phyloP scores from a whole-genome alignment of 495 filamentous ascomycete species.

The Penicillium fimorum region DNA sequence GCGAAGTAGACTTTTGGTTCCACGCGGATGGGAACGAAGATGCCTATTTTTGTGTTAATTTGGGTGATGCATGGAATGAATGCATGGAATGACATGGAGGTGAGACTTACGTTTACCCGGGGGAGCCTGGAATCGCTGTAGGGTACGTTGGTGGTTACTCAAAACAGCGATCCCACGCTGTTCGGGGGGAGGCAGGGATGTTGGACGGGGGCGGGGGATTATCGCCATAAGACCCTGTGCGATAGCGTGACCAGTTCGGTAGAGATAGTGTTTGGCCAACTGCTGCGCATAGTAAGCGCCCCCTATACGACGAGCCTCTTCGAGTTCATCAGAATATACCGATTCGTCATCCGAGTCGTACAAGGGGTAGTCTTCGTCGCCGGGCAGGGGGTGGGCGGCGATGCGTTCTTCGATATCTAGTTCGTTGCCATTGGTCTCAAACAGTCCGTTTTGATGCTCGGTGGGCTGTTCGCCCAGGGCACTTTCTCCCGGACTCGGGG shows the following conservation, averaged over 20 bases:
- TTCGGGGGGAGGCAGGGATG: slow-evolving; percentile 54
- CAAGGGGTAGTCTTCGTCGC: slow-evolving; percentile 70
- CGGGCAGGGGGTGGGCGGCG: slow-evolving; percentile 55
- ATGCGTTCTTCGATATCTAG: slow-evolving; percentile 78
- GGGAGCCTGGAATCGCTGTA: slow-evolving; percentile 75
- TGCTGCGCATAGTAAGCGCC: slow-evolving; percentile 67
- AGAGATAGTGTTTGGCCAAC: slow-evolving; percentile 48
- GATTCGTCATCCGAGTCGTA: slow-evolving; percentile 92
- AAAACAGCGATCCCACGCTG: slow-evolving; percentile 48
- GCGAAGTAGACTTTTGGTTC: slow-evolving; percentile 98
- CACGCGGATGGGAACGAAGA: slow-evolving; percentile 91
- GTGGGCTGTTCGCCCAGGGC: slow-evolving; percentile 12
- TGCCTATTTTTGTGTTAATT: slow-evolving; percentile 47
- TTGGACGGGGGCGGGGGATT: slow-evolving; percentile 59
- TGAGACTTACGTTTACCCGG: slow-evolving; percentile 70
- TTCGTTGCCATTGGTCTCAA: slow-evolving; percentile 47
- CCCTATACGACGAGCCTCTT: slow-evolving; percentile 69
- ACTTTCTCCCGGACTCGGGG: slow-evolving; percentile 11
- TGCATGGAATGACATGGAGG: slow-evolving; percentile 1
- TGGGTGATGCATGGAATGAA: neutral
- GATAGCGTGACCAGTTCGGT: slow-evolving; percentile 39
- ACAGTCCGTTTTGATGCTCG: slow-evolving; percentile 32
- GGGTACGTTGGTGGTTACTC: slow-evolving; percentile 51
- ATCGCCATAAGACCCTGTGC: slow-evolving; percentile 48
- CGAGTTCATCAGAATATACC: slow-evolving; percentile 63